Conservation (phyloP, 164 flowering plant genomes). For the Annona cherimola region DNA sequence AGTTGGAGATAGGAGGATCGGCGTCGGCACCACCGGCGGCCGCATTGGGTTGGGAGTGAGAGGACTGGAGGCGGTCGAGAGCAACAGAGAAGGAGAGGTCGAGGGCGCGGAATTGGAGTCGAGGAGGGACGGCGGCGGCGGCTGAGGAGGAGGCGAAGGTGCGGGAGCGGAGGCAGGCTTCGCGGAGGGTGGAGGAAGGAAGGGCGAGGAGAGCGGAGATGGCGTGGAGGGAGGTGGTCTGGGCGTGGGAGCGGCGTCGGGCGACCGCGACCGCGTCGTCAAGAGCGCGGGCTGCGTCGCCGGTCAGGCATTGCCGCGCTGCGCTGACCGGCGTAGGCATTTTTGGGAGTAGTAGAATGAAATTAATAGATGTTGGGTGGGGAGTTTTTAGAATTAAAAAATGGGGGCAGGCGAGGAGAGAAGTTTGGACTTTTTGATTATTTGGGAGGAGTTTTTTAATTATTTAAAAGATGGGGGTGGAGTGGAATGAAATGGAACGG, state of each 20-base stretch:
- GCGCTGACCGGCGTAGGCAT: conserved; percentile 82
- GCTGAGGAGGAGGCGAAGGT: conserved; percentile 42
- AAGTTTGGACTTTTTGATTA: not conserved
- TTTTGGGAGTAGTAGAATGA: no score
- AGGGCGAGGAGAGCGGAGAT: conserved; percentile 54
- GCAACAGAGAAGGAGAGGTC: conserved; percentile 73
- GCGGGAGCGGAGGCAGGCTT: conserved; percentile 56
- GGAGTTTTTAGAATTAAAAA: not conserved
- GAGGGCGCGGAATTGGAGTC: conserved; percentile 66
- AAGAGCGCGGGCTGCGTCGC: conserved; percentile 57
- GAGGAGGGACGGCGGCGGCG: conserved; percentile 39
- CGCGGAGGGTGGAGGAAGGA: conserved; percentile 54
- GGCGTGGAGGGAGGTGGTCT: conserved; percentile 76
- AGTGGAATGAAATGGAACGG: no score
- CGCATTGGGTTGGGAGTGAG: conserved; percentile 8
- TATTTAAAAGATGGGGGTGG: no score
- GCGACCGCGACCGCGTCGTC: conserved; percentile 78
- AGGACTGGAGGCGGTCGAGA: conserved; percentile 60
- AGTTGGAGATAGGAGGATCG: conserved; percentile 74
- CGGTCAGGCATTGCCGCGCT: conserved; percentile 74
- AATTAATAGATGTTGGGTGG: not conserved
- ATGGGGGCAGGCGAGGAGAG: not conserved
- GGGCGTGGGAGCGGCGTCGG: conserved; percentile 61
- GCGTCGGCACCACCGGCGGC: conserved; percentile 6
- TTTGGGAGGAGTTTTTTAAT: no score